A percentile compares a stretch with the other conserved stretches of the same genome.
These are phyloP conservation scores for Nelumbo lutea DNA, from an alignment of 164 flowering plant species.

Conservation along the genomic window DNA sequence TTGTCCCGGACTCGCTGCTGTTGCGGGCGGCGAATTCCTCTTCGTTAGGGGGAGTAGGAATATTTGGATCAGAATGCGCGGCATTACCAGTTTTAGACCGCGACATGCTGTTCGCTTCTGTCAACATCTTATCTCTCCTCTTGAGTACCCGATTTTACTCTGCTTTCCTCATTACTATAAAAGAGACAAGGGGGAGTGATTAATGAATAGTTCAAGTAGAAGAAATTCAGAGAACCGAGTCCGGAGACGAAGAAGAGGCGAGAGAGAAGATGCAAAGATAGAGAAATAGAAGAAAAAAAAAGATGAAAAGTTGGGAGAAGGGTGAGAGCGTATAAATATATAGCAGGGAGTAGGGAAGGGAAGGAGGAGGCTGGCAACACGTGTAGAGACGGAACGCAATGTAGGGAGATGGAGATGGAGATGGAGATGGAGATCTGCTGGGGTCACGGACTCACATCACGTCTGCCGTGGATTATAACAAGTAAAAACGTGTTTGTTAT, in stretches of 20 bases:
- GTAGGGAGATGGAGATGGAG: too few species aligned
- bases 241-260: neutral
- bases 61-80: slow-evolving; percentile 22
- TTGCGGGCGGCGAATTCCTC: neutral
- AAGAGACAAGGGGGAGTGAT: neutral
- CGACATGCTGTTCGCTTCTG: slow-evolving; percentile 9
- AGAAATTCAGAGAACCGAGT: too few species aligned
- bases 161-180: neutral
- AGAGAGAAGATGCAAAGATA: neutral
- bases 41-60: neutral
- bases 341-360: neutral
- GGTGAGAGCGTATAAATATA: slow-evolving; percentile 4
- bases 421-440: too few species aligned
- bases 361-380: neutral
- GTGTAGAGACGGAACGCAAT: neutral
- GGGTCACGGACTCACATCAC: too few species aligned
- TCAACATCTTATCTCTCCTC: slow-evolving; percentile 8
- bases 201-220: neutral
- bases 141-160: slow-evolving; percentile 1
- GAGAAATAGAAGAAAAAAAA: neutral
- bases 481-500: too few species aligned
- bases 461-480: too few species aligned
- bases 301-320: neutral
- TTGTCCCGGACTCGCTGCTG: slow-evolving; percentile 19
- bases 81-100: slow-evolving; percentile 25